Base-by-base conservation (phyloP, 1,284 basidiomycete genomes). In the Hymenochaete sp. region DNA sequence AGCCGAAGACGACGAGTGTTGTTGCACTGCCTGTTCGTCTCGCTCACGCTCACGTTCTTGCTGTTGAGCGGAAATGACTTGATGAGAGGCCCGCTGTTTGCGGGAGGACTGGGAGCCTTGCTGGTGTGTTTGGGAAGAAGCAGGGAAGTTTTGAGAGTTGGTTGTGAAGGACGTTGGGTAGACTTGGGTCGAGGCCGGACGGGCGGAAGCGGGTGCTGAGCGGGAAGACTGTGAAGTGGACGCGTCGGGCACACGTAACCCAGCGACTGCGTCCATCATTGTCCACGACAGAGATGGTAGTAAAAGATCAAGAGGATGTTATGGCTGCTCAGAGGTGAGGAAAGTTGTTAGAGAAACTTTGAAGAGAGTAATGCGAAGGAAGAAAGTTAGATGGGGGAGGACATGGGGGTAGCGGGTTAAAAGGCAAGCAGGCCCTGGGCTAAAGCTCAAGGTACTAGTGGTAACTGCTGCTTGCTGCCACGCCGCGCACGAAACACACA, bases 11-110 rank as follows among this genome's bases (percentile, higher is more conserved):
- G n/a, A n/a, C n/a, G n/a, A n/a, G n/a, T n/a, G n/a, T n/a, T n/a
- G n/a, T n/a, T 75, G 77, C 1, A 64, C 67, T 4, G 73, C 67
- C 21, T 68, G 67, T 11, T 67, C 62, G 18, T 68, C 62, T 3
- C 70, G 67, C 32, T 65, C 63, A 3, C 61, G 57, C 22, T n/a
- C 62, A 3, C 70, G 67, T 32, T 65, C 63, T 3, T 61, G 57
- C 22, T n/a, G n/a, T n/a, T 68, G 67, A 0, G 68, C 60, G 3
- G 73, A 67, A 24, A 71, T 66, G 43, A 75, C 72, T 28, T 64
- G 67, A 53, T 76, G 74, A 1, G 73, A 76, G 2, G 74, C 73
- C 4, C 49, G 49, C 48, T n/a, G n/a, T n/a, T 60, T 68, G 43
- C 70, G 66, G 25, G 68, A 61, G 3, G 70, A 55, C 2, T 47